These are phyloP conservation scores for Umbelopsis sp. DNA, from an alignment of 192 early-diverging fungal species.

Conservation along the genomic window DNA sequence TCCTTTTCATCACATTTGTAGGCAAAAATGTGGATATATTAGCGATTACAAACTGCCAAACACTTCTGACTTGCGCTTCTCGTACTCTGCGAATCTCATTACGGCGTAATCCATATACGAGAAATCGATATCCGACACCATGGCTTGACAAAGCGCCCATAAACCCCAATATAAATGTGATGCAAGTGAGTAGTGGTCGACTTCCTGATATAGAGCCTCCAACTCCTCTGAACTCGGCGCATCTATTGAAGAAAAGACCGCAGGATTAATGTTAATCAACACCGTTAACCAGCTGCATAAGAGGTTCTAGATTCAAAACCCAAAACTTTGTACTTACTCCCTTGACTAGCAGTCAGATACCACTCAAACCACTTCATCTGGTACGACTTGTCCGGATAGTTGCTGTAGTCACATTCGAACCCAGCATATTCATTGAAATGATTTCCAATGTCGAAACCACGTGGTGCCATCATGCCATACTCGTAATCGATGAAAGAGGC, in stretches of 20 bases:
- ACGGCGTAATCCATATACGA: slow-evolving; percentile 91
- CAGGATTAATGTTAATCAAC: neutral
- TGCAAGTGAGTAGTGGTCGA: slow-evolving; percentile 81
- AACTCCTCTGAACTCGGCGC: slow-evolving; percentile 52
- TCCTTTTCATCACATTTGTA: no score
- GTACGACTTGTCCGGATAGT: slow-evolving; percentile 72
- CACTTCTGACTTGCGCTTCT: slow-evolving; percentile 55
- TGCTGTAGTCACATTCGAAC: slow-evolving; percentile 92
- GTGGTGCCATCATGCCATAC: slow-evolving; percentile 81
- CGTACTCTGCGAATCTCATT: slow-evolving; percentile 80
- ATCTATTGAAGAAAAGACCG: slow-evolving; percentile 20
- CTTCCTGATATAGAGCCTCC: slow-evolving; percentile 71
- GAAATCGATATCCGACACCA: slow-evolving; percentile 92
- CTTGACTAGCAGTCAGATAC: slow-evolving; percentile 59
- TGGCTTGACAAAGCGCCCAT: slow-evolving; percentile 82
- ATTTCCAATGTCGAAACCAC: slow-evolving; percentile 95
- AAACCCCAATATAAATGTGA: slow-evolving; percentile 94
- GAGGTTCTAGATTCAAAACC: neutral
- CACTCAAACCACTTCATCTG: slow-evolving; percentile 78
- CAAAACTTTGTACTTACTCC: slow-evolving; percentile 34
- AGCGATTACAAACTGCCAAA: slow-evolving; percentile 13
- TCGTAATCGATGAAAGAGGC: slow-evolving; percentile 94
- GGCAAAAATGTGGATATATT: slow-evolving; percentile 18
- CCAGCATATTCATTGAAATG: slow-evolving; percentile 96
- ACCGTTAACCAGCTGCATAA: neutral